Conservation (phyloP, 768 basidiomycete genomes). For the Cystofilobasidium ferigula region DNA sequence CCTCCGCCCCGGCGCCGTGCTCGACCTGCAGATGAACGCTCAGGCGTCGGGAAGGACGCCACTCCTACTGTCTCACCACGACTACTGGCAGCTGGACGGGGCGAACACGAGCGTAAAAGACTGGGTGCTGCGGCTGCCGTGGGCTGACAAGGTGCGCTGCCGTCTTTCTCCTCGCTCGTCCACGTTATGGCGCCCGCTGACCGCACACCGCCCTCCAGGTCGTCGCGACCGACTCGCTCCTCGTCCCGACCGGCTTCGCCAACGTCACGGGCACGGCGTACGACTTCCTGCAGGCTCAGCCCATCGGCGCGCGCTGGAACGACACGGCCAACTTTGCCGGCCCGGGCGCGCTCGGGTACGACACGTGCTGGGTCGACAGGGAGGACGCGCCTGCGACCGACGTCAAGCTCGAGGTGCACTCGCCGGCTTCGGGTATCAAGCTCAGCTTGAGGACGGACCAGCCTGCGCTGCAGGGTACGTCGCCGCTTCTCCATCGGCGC, state of each 20-base stretch:
- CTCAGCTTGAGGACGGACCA: not conserved
- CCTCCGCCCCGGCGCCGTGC: not conserved
- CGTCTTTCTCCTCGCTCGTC: not conserved
- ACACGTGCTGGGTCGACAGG: conserved; percentile 18
- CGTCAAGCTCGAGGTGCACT: conserved; percentile 6
- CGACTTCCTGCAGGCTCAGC: conserved; percentile 4
- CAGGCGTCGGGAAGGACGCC: conserved; percentile 26
- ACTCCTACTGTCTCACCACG: conserved; percentile 32
- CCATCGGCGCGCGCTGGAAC: conserved; percentile 17
- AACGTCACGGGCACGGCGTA: conserved; percentile 22
- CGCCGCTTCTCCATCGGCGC: not conserved
- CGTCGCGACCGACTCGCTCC: conserved; percentile 30
- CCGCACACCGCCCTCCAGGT: not conserved
- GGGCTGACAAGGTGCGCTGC: conserved; percentile 19
- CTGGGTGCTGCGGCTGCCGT: conserved; percentile 28
- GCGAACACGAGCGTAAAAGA: conserved; percentile 5
- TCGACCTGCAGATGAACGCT: conserved; percentile 14
- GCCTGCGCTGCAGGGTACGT: conserved; percentile 12
- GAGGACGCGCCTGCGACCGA: not conserved
- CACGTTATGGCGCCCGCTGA: too few species aligned
- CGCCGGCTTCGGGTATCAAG: conserved; percentile 8
- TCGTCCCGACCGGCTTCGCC: conserved; percentile 31
- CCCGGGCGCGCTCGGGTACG: conserved; percentile 5
- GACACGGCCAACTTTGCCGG: conserved; percentile 9
- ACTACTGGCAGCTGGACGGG: conserved; percentile 32